These are phyloP conservation scores for Cercophora scortea DNA, from an alignment of 495 filamentous ascomycete species.

Conservation along the genomic window DNA sequence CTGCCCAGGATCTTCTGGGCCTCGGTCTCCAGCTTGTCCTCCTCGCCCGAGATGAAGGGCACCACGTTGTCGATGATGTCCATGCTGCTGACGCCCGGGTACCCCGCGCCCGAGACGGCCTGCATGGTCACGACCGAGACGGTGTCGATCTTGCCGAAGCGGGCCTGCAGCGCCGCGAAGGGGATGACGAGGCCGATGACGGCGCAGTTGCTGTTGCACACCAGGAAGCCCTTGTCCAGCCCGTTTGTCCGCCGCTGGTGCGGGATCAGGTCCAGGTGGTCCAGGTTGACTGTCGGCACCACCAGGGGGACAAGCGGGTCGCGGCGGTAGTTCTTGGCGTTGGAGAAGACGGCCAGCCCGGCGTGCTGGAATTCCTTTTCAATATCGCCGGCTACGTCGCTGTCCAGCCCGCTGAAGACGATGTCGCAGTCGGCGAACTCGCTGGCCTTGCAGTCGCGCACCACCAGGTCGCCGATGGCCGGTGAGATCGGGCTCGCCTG, in stretches of 20 bases:
- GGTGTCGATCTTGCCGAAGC: slow-evolving; percentile 64
- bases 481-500: slow-evolving; percentile 66
- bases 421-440: slow-evolving; percentile 78
- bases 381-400: slow-evolving; percentile 73
- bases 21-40: slow-evolving; percentile 81
- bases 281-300: slow-evolving; percentile 75
- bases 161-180: slow-evolving; percentile 72
- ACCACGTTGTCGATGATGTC: slow-evolving; percentile 75
- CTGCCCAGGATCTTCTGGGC: slow-evolving; percentile 76
- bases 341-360: slow-evolving; percentile 76
- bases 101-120: slow-evolving; percentile 80
- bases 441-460: slow-evolving; percentile 66
- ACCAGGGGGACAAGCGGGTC: slow-evolving; percentile 77
- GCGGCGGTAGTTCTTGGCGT: slow-evolving; percentile 83
- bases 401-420: slow-evolving; percentile 83
- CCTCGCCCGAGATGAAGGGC: slow-evolving; percentile 79
- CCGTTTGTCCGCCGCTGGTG: slow-evolving; percentile 60
- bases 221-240: slow-evolving; percentile 71
- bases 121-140: slow-evolving; percentile 84
- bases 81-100: slow-evolving; percentile 74
- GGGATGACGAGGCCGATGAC: slow-evolving; percentile 85
- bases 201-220: slow-evolving; percentile 88
- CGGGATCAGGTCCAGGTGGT: slow-evolving; percentile 70
- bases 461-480: slow-evolving; percentile 56
- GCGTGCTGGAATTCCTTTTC: slow-evolving; percentile 75